Evolutionary conservation across 2,329 filamentous ascomycete species (phyloP), one percentile per base, ranked within the genome.

Genomic region (Fusarium sp.): DNA sequence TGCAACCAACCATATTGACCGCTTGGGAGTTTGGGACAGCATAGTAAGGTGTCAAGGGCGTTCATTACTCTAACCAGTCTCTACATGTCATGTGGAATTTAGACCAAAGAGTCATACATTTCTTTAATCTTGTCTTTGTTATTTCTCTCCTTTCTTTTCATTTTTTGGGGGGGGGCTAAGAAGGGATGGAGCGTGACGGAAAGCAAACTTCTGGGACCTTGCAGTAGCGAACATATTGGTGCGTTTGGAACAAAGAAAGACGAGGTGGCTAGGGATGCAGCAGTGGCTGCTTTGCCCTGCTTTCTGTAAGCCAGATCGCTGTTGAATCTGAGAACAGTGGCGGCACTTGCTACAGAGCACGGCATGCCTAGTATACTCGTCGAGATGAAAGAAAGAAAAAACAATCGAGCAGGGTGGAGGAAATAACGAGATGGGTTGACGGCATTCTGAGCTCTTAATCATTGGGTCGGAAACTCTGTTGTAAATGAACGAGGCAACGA

Each of bases 1-100:
- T 81, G 76, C 71, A 75, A 62, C 74, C 75, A 80, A 62, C 74
- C 75, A 80, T 74, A 77, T 77, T 79, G 76, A 75, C 72, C 77
- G 75, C 79, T 73, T 69, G 70, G 81, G 81, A 80, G 82, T 84
- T 83, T 74, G 75, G 80, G 75, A 78, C 77, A 83, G 82, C 82
- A 84, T 84, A 79, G 81, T 83, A 80, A 72, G 23, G 23, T 25
- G 23, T 25, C 23, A 25, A 82, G 81, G 82, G 82, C 80, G 81
- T 84, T 82, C 76, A 69, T 73, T 69, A 72, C 70, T 76, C 72
- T 75, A 67, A 70, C 67, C 68, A 65, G 70, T 72, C 72, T 71
- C 66, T 72, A 70, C 72, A 70, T 70, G 67, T 74, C 69, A 71
- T 69, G 70, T 65, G 71, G 72, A 69, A 73, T 72, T 72, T 72